phyloP scores from a whole-genome alignment of 495 filamentous ascomycete genomes.

The Elasticomyces elasticus region DNA sequence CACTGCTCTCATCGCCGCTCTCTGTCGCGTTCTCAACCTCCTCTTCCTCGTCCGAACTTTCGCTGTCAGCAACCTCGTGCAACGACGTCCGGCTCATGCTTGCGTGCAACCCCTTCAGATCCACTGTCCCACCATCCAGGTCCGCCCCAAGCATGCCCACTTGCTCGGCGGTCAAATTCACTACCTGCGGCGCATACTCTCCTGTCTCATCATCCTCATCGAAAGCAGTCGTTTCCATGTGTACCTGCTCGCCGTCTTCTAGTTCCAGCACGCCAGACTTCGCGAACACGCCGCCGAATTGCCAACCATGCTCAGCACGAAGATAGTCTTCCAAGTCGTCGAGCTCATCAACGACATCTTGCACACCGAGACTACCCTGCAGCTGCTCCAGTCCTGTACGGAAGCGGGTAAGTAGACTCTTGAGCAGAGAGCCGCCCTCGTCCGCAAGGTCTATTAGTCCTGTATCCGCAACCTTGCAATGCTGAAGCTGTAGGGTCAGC shows the following conservation, averaged over 20 bases:
- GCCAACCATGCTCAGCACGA: slow-evolving; percentile 53
- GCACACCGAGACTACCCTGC: slow-evolving; percentile 20
- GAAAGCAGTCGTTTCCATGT: slow-evolving; percentile 63
- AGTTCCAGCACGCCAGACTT: slow-evolving; percentile 56
- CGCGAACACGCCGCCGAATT: slow-evolving; percentile 47
- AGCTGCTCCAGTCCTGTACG: slow-evolving; percentile 30
- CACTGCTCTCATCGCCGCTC: slow-evolving; percentile 24
- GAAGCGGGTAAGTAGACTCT: slow-evolving; percentile 45
- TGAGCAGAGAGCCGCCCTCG: slow-evolving; percentile 46
- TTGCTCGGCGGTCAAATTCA: slow-evolving; percentile 47
- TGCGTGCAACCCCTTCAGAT: not conserved
- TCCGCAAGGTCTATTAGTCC: slow-evolving; percentile 46
- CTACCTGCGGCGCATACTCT: slow-evolving; percentile 76
- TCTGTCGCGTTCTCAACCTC: not conserved
- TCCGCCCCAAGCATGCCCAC: slow-evolving; percentile 17
- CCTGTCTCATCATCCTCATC: slow-evolving; percentile 78
- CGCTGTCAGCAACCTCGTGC: not conserved
- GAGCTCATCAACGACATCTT: slow-evolving; percentile 42
- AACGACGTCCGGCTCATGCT: slow-evolving; percentile 4
- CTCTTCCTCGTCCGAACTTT: slow-evolving; percentile 4
- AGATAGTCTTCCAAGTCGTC: slow-evolving; percentile 48
- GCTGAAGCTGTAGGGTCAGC: slow-evolving; percentile 60
- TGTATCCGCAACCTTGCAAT: slow-evolving; percentile 58
- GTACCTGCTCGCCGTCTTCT: slow-evolving; percentile 69
- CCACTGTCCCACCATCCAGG: not conserved